These are phyloP conservation scores for Coemansia sp. DNA, from an alignment of 192 early-diverging fungal species.

Conservation along the genomic window DNA sequence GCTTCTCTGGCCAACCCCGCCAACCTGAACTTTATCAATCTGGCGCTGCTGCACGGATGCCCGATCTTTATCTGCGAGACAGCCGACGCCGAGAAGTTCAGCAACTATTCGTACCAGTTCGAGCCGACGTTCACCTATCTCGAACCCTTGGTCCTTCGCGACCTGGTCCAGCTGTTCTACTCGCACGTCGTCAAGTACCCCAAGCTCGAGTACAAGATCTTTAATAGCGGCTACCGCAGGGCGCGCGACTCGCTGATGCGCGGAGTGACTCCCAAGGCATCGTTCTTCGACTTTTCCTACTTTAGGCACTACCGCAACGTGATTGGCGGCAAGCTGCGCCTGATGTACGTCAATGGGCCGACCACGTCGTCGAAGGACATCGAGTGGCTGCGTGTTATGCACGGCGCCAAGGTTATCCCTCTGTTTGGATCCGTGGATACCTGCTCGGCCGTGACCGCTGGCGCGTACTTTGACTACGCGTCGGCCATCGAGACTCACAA, in stretches of 20 bases:
- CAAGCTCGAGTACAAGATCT: slow-evolving; percentile 39
- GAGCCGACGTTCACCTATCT: slow-evolving; percentile 41
- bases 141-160: slow-evolving; percentile 26
- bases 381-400: slow-evolving; percentile 44
- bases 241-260: slow-evolving; percentile 37
- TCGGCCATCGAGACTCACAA: slow-evolving; percentile 46
- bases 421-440: slow-evolving; percentile 31
- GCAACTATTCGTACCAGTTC: slow-evolving; percentile 27
- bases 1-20: slow-evolving; percentile 25
- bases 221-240: slow-evolving; percentile 27
- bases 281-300: slow-evolving; percentile 49
- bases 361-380: slow-evolving; percentile 27
- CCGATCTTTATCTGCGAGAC: slow-evolving; percentile 38
- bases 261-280: slow-evolving; percentile 28
- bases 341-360: slow-evolving; percentile 39
- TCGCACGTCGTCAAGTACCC: slow-evolving; percentile 44
- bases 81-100: slow-evolving; percentile 37
- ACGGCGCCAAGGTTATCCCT: slow-evolving; percentile 46
- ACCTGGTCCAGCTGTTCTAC: slow-evolving; percentile 43
- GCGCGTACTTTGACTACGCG: slow-evolving; percentile 43
- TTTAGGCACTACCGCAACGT: slow-evolving; percentile 54
- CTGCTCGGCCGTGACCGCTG: slow-evolving; percentile 21
- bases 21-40: slow-evolving; percentile 40
- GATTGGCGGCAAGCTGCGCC: slow-evolving; percentile 41
- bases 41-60: slow-evolving; percentile 30